These are phyloP conservation scores for Torulaspora microellipsoides DNA, from an alignment of 805 yeast species.

Conservation along the genomic window DNA sequence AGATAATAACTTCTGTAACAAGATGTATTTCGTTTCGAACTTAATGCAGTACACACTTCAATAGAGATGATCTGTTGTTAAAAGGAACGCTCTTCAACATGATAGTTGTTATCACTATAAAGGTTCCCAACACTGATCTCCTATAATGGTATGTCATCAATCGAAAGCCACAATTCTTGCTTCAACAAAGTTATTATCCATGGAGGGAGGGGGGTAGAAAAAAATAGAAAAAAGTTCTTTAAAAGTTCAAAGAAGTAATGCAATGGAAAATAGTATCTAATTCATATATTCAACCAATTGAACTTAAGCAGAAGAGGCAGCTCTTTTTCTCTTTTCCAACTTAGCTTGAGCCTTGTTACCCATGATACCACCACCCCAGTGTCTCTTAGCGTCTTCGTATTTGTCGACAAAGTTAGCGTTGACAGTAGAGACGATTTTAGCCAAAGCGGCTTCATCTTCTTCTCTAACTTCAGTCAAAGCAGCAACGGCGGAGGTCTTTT, in stretches of 20 bases:
- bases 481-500: slow-evolving; percentile 95
- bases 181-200: slow-evolving; percentile 11
- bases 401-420: slow-evolving; percentile 90
- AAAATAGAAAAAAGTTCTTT: slow-evolving; percentile 3
- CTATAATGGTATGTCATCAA: slow-evolving; percentile 11
- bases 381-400: slow-evolving; percentile 94
- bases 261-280: slow-evolving; percentile 14
- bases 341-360: slow-evolving; percentile 91
- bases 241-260: slow-evolving; percentile 2
- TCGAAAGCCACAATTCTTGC: neutral
- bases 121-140: slow-evolving; percentile 12
- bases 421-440: slow-evolving; percentile 87
- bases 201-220: neutral
- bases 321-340: slow-evolving; percentile 69
- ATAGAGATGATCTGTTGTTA: slow-evolving; percentile 15
- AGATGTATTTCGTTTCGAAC: neutral
- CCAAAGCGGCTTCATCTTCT: slow-evolving; percentile 92
- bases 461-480: slow-evolving; percentile 93
- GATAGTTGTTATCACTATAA: slow-evolving; percentile 4
- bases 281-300: slow-evolving; percentile 10
- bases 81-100: slow-evolving; percentile 7
- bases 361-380: slow-evolving; percentile 99
- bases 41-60: slow-evolving; percentile 7
- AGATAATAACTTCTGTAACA: slow-evolving; percentile 10
- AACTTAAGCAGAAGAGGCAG: slow-evolving; percentile 37